Evolutionary conservation across 1,284 basidiomycete species (phyloP), one percentile per base, ranked within the genome.

Genomic region (Irpex rosettiformis): DNA sequence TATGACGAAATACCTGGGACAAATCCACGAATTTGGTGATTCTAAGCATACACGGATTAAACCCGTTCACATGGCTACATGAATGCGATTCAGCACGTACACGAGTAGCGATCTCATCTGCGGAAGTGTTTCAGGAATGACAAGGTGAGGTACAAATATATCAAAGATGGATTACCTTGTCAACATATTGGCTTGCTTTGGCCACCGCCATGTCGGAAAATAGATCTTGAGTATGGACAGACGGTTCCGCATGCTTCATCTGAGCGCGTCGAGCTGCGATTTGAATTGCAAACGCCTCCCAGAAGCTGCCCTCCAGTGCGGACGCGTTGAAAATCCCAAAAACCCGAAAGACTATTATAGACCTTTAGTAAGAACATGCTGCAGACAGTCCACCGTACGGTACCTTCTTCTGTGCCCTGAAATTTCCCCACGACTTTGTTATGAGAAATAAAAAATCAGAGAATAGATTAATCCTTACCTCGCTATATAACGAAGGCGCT

Each of bases 321-420:
- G 77, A 75, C 51, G 84, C 80, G 0, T 78, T 81, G 57, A 79
- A 82, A 4, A 86, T 73, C 0, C 81, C 82, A 55, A 82, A 84
- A 13, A 87, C 73, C 54, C 74, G 48, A 7, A 51, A 13, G 27
- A 28, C 48, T 51, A 27, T 51, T 10, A n/a, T n/a, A n/a, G n/a
- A n/a, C n/a, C n/a, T n/a, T n/a, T n/a, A n/a, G n/a, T n/a, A n/a
- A n/a, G n/a, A n/a, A n/a, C n/a, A n/a, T n/a, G n/a, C n/a, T n/a
- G n/a, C n/a, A n/a, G n/a, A n/a, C n/a, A n/a, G n/a, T 28, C 22
- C 7, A 27, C 22, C 29, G 8, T 33, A n/a, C 49, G 16, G 49
- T 27, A 33, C 49, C 49, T 11, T 45, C 43, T 8, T 45, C 43
- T 18, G 18, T 45, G 21, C 43, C 43, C 43, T 45, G 21, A 45